Evolutionary conservation across 148 eudicot species (phyloP).

Genomic region (Rhododendron simsii): DNA sequence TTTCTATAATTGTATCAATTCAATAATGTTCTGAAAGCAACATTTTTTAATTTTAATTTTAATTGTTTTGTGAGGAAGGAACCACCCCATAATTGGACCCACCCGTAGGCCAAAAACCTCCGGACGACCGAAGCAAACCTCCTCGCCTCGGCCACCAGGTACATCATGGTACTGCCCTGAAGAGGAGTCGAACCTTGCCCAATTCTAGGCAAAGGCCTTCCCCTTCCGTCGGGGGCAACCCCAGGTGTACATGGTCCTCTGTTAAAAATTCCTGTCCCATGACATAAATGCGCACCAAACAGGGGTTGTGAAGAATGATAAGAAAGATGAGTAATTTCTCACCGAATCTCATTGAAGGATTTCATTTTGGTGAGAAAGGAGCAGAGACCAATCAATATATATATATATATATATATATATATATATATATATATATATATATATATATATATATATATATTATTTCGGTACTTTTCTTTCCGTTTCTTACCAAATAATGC

Average conservation of each 20-base stretch:
- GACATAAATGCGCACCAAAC: not conserved
- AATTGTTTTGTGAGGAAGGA: no score
- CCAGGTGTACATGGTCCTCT: not conserved
- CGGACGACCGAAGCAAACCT: no score
- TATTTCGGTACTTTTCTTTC: not conserved
- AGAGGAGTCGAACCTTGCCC: no score
- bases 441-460: no score
- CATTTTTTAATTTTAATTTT: no score
- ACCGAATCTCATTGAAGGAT: not conserved
- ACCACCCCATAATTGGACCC: no score
- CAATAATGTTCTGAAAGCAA: not conserved
- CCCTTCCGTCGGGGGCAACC: not conserved
- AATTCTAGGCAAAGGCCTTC: no score
- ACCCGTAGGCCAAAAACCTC: no score
- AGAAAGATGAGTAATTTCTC: not conserved
- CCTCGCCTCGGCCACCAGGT: no score
- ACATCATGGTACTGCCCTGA: no score
- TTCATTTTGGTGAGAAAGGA: not conserved
- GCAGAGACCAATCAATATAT: not conserved
- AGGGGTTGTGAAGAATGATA: not conserved
- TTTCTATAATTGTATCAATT: not conserved
- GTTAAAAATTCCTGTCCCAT: not conserved
- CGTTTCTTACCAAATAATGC: not conserved
- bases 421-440: no score
- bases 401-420: no score